These are phyloP conservation scores for Astrothelium subdiscretum DNA, from an alignment of 495 filamentous ascomycete genomes.

Conservation along the genomic window DNA sequence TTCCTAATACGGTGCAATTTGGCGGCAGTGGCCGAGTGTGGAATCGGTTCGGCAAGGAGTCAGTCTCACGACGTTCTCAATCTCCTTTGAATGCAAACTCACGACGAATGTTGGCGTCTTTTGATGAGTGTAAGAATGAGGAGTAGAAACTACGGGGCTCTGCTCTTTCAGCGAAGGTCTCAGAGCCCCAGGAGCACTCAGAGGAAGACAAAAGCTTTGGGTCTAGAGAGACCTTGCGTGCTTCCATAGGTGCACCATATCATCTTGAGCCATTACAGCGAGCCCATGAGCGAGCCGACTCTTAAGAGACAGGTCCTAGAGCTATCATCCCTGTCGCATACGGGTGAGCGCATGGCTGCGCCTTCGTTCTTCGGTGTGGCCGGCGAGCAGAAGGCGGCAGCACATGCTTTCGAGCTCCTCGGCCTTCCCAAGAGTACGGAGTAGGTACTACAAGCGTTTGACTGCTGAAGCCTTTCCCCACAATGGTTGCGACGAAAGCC, in stretches of 20 bases:
- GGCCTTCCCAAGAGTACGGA: neutral
- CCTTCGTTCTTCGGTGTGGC: no score
- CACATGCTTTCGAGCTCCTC: neutral
- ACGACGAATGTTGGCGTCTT: neutral
- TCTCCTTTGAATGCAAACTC: neutral
- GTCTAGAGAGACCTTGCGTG: neutral
- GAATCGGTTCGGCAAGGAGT: neutral
- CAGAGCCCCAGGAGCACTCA: neutral
- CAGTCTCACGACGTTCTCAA: neutral
- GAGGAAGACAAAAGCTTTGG: neutral
- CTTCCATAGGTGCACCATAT: neutral
- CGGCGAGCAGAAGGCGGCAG: neutral
- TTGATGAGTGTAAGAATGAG: neutral
- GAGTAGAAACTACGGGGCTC: neutral
- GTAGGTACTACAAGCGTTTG: neutral
- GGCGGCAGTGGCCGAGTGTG: neutral
- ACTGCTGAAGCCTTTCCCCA: neutral
- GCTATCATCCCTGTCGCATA: neutral
- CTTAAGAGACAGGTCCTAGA: neutral
- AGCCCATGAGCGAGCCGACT: neutral
- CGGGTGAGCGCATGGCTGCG: neutral
- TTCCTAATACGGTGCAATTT: neutral
- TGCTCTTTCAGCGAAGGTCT: neutral
- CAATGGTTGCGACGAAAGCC: neutral
- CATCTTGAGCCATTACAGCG: neutral